These are phyloP conservation scores for Cercospora brassicicola DNA, from an alignment of 2,329 filamentous ascomycete genomes.

Conservation along the genomic window DNA sequence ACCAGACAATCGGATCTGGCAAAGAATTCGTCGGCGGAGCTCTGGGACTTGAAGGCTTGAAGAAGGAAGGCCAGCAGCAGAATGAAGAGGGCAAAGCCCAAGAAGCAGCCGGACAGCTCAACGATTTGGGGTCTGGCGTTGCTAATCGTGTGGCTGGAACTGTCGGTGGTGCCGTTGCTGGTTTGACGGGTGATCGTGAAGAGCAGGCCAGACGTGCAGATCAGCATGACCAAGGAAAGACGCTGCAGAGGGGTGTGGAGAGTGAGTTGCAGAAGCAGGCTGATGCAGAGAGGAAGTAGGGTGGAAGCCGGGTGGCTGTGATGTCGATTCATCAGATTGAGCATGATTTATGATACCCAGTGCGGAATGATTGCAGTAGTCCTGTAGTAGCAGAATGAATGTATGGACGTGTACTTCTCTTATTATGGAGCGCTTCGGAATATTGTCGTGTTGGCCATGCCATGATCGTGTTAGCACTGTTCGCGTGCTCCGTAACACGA, in stretches of 20 bases:
- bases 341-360: conserved; percentile 4
- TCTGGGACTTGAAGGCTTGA: conserved; percentile 72
- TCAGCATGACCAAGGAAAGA: conserved; percentile 80
- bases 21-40: conserved; percentile 80
- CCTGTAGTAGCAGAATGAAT: not conserved
- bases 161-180: conserved; percentile 69
- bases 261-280: conserved; percentile 73
- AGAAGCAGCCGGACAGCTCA: conserved; percentile 79
- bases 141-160: conserved; percentile 51
- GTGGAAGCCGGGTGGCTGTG: not conserved
- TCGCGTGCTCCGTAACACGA: not conserved
- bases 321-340: not conserved
- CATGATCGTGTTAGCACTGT: not conserved
- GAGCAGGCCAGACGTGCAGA: conserved; percentile 64
- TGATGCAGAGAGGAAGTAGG: conserved; percentile 18
- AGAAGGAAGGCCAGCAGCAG: conserved; percentile 72
- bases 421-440: not conserved
- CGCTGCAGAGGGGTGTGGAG: conserved; percentile 79
- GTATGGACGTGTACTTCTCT: not conserved
- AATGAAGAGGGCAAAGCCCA: conserved; percentile 77
- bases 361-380: not conserved
- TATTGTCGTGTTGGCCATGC: not conserved
- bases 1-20: conserved; percentile 82
- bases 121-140: conserved; percentile 68
- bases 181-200: conserved; percentile 56